Conservation (phyloP, 805 yeast species). For the Crinitomyces ghanaensis region DNA sequence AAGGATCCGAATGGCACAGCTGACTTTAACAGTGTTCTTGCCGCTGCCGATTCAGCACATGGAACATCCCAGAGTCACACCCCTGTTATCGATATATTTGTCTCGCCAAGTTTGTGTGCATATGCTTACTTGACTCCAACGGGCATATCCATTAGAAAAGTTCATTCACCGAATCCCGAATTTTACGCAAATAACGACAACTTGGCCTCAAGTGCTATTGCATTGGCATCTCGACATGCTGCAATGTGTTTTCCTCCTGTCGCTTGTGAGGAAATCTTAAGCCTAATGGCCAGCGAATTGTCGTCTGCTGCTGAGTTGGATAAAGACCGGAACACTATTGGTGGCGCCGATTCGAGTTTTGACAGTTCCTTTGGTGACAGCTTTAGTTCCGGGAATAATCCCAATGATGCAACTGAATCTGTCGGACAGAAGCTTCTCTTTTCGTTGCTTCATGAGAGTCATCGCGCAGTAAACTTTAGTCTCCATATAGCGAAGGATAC, state of each 20-base stretch:
- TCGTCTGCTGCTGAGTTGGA: conserved; percentile 25
- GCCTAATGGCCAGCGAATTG: conserved; percentile 33
- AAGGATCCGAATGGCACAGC: too few relatives aligned
- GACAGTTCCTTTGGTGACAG: too few relatives aligned
- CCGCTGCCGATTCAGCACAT: too few relatives aligned
- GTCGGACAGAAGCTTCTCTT: conserved; percentile 26
- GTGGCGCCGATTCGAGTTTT: too few relatives aligned
- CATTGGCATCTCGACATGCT: conserved; percentile 56
- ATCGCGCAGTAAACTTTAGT: conserved; percentile 62
- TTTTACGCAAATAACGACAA: conserved; percentile 3
- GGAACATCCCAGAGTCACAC: too few relatives aligned
- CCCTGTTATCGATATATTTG: conserved; percentile 15
- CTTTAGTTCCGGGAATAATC: too few relatives aligned
- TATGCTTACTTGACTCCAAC: conserved; percentile 15
- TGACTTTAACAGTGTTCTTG: too few relatives aligned
- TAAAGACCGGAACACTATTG: too few relatives aligned
- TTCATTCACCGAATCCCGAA: too few relatives aligned
- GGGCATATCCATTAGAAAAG: conserved; percentile 13
- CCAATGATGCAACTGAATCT: too few relatives aligned
- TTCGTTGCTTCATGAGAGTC: conserved; percentile 51
- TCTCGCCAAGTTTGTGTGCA: conserved; percentile 26
- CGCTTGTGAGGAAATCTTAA: conserved; percentile 58
- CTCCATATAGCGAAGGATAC: conserved; percentile 56
- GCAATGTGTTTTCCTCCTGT: conserved; percentile 57
- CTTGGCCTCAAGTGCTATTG: conserved; percentile 31